Base-by-base conservation (phyloP, 768 basidiomycete genomes). In the Suillus americanus region DNA sequence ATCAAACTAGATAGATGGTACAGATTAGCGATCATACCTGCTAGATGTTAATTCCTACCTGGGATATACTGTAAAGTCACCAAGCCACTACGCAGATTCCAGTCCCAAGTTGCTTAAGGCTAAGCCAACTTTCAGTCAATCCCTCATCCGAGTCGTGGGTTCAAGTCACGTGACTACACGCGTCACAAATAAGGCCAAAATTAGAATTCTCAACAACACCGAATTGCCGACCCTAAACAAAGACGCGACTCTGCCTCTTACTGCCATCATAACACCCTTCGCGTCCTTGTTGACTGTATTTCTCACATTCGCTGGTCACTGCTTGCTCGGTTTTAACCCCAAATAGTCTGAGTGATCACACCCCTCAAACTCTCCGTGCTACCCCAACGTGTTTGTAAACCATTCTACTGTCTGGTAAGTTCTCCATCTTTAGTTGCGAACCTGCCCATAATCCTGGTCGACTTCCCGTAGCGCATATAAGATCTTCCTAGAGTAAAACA, bases 201-300 rank as follows among this genome's bases (percentile, higher is more conserved):
- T 40, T 57, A 40, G 56, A 23, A 56, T 38, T 38, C 28, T 40
- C 71, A 74, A 76, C 56, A 57, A 57, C 64, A 64, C 70, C 69
- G 69, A 77, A 69, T 64, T 55, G 62, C 75, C 74, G 66, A 73
- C 75, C 76, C 75, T 74, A 75, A 75, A 75, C 64, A 28, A 64
- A 61, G 75, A 77, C 74, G 72, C 72, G 74, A 64, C 67, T 70
- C 70, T 57, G 45, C 66, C 65, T 73, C 68, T 62, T 62, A 74
- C 76, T 74, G n/a, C 73, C 74, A 77, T 61, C 69, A 71, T 61
- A 66, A 40, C 64, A 45, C 43, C 37, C n/a, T 25, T 46, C 66
- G 61, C 53, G 53, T 61, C 38, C 37, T 55, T 67, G 41, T 45
- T 48, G 38, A 56, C n/a, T 60, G 12, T 45, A 45, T 35, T 53